Percentiles rank a stretch among this genome's conserved stretches.
phyloP scores from a whole-genome alignment of 1,284 basidiomycete species.

The Coriolopsis trogii region DNA sequence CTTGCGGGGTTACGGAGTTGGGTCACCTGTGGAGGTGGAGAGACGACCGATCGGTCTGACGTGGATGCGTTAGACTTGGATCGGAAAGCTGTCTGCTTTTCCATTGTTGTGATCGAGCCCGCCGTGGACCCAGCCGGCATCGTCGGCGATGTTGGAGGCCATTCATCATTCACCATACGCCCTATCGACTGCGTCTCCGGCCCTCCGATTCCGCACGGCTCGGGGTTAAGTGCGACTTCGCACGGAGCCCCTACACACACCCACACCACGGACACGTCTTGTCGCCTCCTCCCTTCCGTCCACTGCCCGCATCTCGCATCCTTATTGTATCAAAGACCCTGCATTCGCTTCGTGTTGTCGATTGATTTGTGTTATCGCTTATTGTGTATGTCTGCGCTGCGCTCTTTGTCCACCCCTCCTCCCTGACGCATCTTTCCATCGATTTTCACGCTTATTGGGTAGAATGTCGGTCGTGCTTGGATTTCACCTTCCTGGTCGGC shows the following conservation, averaged over 20 bases:
- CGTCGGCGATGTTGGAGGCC: conserved; percentile 12
- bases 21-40: no score
- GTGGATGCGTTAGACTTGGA: background rate
- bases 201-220: conserved; percentile 17
- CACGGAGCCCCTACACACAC: conserved; percentile 12
- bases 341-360: conserved; percentile 12
- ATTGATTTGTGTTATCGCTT: conserved; percentile 16
- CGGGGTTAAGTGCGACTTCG: conserved; percentile 7
- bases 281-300: background rate
- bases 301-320: conserved; percentile 12
- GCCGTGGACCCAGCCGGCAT: conserved; percentile 9
- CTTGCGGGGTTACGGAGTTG: no score
- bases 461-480: conserved; percentile 12
- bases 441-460: conserved; percentile 10
- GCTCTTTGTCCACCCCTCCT: background rate
- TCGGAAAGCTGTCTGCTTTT: conserved; percentile 8
- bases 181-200: background rate
- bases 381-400: conserved; percentile 24
- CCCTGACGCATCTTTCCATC: conserved; percentile 9
- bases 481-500: no score
- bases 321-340: conserved; percentile 15
- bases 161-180: conserved; percentile 13
- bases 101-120: conserved; percentile 10
- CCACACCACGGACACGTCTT: conserved; percentile 10
- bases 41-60: conserved; percentile 11